Evolutionary conservation across 306 rosid species (phyloP).

Genomic region (Castanea mollissima): DNA sequence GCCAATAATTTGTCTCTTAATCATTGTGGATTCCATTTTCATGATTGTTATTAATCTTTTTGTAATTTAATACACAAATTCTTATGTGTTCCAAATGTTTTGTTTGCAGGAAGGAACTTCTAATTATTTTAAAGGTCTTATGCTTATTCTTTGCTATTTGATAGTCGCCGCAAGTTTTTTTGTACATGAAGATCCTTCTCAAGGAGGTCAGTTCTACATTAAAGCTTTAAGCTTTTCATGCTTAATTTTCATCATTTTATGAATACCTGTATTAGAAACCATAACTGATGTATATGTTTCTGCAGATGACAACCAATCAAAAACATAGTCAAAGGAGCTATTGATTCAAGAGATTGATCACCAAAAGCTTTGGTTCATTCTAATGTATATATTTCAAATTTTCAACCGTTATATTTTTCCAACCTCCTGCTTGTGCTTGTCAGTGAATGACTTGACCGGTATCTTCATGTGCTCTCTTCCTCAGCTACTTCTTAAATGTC

Average conservation of each 20-base stretch:
- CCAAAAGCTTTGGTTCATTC: background rate
- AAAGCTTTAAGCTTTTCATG: background rate
- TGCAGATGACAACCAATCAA: constrained; percentile 8
- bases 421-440: constrained; percentile 13
- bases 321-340: constrained; percentile 7
- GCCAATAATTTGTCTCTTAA: background rate
- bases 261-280: background rate
- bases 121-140: constrained; percentile 72
- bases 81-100: constrained; percentile 3
- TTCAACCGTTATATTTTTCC: background rate
- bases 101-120: constrained; percentile 77
- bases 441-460: constrained; percentile 6
- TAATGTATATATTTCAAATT: background rate
- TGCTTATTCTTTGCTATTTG: constrained; percentile 80
- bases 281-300: background rate
- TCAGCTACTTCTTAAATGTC: constrained; percentile 8
- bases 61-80: background rate
- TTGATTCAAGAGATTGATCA: constrained; percentile 12
- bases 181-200: constrained; percentile 65
- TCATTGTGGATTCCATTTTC: background rate
- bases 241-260: background rate
- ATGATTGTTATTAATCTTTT: background rate
- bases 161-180: constrained; percentile 85
- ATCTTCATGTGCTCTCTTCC: background rate
- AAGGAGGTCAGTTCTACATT: constrained; percentile 16